phyloP scores from a whole-genome alignment of 164 flowering plant genomes.

The Umbellularia californica region DNA sequence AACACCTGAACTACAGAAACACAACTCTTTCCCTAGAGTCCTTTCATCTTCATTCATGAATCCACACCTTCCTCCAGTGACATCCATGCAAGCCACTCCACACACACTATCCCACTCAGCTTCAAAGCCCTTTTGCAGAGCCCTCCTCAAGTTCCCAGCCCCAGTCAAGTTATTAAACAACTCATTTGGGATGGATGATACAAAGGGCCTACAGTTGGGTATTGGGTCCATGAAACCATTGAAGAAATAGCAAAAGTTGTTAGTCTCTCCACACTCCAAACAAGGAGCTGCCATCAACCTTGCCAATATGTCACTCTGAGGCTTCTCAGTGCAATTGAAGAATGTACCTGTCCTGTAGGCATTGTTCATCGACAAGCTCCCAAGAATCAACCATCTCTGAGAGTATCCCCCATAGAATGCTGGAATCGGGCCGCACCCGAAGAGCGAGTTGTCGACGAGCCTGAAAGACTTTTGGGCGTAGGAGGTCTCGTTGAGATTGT shows the following conservation, averaged over 20 bases:
- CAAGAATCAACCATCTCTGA: not conserved
- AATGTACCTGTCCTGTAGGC: not conserved
- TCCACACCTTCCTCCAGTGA: slow-evolving; percentile 7
- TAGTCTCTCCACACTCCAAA: slow-evolving; percentile 2
- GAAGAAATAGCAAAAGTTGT: not conserved
- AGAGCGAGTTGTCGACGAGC: slow-evolving; percentile 2
- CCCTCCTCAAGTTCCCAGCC: not conserved
- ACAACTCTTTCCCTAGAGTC: slow-evolving; percentile 4
- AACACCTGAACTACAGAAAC: slow-evolving; percentile 6
- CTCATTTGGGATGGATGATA: not conserved
- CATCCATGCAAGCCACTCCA: not conserved
- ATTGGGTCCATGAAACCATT: not conserved
- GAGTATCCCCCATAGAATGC: not conserved
- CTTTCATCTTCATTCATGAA: not conserved
- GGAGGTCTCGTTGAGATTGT: not conserved
- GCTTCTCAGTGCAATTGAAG: slow-evolving; percentile 3
- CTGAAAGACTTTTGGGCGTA: not conserved
- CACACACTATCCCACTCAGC: slow-evolving; percentile 5
- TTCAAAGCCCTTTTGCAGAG: not conserved
- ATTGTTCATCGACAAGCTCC: not conserved
- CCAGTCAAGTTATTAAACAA: not conserved
- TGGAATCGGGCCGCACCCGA: slow-evolving; percentile 1
- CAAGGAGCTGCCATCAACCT: not conserved
- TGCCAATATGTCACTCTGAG: not conserved
- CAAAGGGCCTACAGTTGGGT: not conserved